These are phyloP conservation scores for Aspergillus sparsus DNA, from an alignment of 495 filamentous ascomycete genomes.

Conservation along the genomic window DNA sequence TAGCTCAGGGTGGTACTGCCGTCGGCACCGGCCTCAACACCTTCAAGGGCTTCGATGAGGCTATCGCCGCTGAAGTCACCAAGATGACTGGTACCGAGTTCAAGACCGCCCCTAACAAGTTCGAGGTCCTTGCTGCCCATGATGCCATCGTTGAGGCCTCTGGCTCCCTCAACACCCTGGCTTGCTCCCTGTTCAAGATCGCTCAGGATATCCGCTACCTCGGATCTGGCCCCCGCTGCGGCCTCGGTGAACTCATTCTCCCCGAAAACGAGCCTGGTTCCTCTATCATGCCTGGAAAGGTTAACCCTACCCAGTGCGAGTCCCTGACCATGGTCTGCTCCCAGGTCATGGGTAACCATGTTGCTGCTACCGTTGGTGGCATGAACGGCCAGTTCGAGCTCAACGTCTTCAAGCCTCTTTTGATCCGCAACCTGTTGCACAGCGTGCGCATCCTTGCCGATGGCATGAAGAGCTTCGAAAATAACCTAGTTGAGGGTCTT, in stretches of 20 bases:
- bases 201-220: constrained; percentile 97
- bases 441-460: constrained; percentile 83
- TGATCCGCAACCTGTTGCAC: constrained; percentile 94
- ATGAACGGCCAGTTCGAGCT: constrained; percentile 99
- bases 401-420: constrained; percentile 97
- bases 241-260: constrained; percentile 85
- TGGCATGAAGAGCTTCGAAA: constrained; percentile 91
- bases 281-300: constrained; percentile 99
- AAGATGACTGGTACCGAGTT: constrained; percentile 92
- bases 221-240: constrained; percentile 92
- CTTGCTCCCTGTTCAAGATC: constrained; percentile 93
- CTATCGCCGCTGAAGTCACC: constrained; percentile 82
- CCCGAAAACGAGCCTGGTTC: constrained; percentile 98
- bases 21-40: constrained; percentile 98
- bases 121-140: constrained; percentile 96
- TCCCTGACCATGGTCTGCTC: constrained; percentile 96
- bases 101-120: constrained; percentile 98
- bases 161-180: constrained; percentile 90
- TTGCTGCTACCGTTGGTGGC: constrained; percentile 85
- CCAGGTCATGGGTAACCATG: constrained; percentile 97
- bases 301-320: constrained; percentile 98
- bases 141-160: constrained; percentile 94
- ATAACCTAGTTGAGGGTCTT: constrained; percentile 85
- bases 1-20: constrained; percentile 95
- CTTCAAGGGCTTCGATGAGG: constrained; percentile 92